These are phyloP conservation scores for Candida ortonii DNA, from an alignment of 805 yeast genomes.

Conservation along the genomic window DNA sequence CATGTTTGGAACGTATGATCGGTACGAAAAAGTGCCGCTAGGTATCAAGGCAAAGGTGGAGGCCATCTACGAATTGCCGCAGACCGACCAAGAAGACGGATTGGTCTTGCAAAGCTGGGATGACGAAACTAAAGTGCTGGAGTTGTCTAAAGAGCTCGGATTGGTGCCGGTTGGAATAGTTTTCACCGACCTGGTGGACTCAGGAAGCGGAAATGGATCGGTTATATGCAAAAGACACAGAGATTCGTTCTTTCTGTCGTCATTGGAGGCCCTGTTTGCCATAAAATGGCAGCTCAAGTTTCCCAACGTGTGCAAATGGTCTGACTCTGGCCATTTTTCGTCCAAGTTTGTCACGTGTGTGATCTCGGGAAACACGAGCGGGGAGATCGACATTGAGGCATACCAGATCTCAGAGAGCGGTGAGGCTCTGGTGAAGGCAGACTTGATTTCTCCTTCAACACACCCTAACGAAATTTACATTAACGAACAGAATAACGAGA, in stretches of 20 bases:
- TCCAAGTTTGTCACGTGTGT: conserved; percentile 94
- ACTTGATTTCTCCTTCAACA: conserved; percentile 80
- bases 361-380: conserved; percentile 80
- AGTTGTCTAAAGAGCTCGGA: conserved; percentile 57
- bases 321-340: conserved; percentile 63
- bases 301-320: conserved; percentile 63
- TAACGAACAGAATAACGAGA: conserved; percentile 62
- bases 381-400: conserved; percentile 86
- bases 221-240: conserved; percentile 92
- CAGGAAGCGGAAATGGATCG: conserved; percentile 82
- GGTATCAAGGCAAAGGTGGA: conserved; percentile 94
- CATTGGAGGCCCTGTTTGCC: conserved; percentile 83
- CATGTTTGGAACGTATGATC: conserved; percentile 76
- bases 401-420: conserved; percentile 89
- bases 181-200: conserved; percentile 85
- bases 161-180: conserved; percentile 74
- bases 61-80: conserved; percentile 92
- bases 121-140: conserved; percentile 50
- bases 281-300: conserved; percentile 68
- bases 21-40: conserved; percentile 79
- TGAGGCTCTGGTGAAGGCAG: conserved; percentile 85
- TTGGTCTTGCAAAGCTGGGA: conserved; percentile 57
- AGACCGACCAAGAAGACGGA: conserved; percentile 83
- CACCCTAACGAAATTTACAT: conserved; percentile 86
- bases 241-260: conserved; percentile 83